Conservation (phyloP, 371 early-diverging fungal genomes). For the Mucor mucedo region DNA sequence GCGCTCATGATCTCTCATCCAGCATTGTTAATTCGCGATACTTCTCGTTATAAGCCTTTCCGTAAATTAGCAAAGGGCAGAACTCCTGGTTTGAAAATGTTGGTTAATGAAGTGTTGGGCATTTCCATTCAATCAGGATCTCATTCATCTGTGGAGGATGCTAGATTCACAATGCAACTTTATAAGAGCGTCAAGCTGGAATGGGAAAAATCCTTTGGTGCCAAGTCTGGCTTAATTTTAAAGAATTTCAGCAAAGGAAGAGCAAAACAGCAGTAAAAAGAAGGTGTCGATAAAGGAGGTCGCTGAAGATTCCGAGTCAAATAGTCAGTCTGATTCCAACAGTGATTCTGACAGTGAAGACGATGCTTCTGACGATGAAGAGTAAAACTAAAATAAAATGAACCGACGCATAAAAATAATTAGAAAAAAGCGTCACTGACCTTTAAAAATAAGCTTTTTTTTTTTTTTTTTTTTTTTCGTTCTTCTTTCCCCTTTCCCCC, state of each 20-base stretch:
- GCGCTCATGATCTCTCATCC: conserved; percentile 85
- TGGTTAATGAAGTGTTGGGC: conserved; percentile 78
- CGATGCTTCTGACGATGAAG: conserved; percentile 2
- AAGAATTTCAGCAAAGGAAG: conserved; percentile 29
- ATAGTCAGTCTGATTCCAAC: conserved; percentile 2
- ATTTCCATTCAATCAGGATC: conserved; percentile 85
- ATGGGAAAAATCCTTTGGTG: conserved; percentile 77
- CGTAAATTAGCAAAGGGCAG: conserved; percentile 67
- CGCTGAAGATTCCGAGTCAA: neutral
- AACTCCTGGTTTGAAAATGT: conserved; percentile 74
- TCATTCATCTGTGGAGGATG: conserved; percentile 95
- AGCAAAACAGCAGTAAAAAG: conserved; percentile 19
- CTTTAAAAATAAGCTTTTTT: too few relatives aligned
- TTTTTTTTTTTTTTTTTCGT: neutral
- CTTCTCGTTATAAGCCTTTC: conserved; percentile 79
- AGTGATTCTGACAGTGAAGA: conserved; percentile 10
- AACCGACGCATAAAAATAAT: too few relatives aligned
- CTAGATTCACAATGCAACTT: conserved; percentile 86
- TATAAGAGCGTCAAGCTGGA: conserved; percentile 79
- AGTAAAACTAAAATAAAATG: neutral
- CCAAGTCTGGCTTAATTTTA: conserved; percentile 29
- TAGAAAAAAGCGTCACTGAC: too few relatives aligned
- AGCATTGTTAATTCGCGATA: conserved; percentile 79
- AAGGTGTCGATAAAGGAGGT: conserved; percentile 16
- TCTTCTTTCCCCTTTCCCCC: neutral